A percentile compares a stretch with the other conserved stretches of the same genome.
These are phyloP conservation scores for Wickerhamiella allomyrinae DNA, from an alignment of 805 yeast genomes.

Conservation along the genomic window DNA sequence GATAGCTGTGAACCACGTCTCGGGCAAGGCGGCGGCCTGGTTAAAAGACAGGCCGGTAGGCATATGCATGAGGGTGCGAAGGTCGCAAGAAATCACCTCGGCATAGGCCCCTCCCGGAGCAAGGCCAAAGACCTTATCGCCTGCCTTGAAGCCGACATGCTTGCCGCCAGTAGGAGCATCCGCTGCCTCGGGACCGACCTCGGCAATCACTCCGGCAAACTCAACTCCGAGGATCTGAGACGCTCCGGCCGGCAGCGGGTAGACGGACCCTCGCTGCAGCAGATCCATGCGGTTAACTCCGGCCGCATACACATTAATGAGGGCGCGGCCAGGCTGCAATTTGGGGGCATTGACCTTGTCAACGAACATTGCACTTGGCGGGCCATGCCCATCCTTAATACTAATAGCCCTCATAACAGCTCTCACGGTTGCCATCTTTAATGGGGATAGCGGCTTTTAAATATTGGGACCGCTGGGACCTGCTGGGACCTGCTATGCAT, in stretches of 20 bases:
- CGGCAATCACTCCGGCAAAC: slow-evolving; percentile 24
- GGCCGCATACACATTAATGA: slow-evolving; percentile 23
- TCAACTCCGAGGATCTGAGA: slow-evolving; percentile 26
- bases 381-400: slow-evolving; percentile 19
- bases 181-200: slow-evolving; percentile 5
- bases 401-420: slow-evolving; percentile 20
- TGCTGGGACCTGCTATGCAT: too few relatives aligned
- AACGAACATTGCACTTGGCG: slow-evolving; percentile 19
- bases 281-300: slow-evolving; percentile 27
- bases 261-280: slow-evolving; percentile 20
- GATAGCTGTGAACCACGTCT: slow-evolving; percentile 27
- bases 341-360: slow-evolving; percentile 15
- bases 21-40: slow-evolving; percentile 25
- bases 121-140: slow-evolving; percentile 27
- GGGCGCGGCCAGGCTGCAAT: slow-evolving; percentile 15
- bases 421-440: not conserved
- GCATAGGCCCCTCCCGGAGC: slow-evolving; percentile 28
- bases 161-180: slow-evolving; percentile 5
- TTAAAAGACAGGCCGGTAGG: slow-evolving; percentile 18
- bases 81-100: slow-evolving; percentile 22
- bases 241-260: slow-evolving; percentile 23
- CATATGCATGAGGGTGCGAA: slow-evolving; percentile 15
- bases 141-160: slow-evolving; percentile 16
- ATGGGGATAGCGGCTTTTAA: not conserved
- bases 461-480: too few relatives aligned